Evolutionary conservation across 2,329 filamentous ascomycete genomes (phyloP), one percentile per base, ranked within the genome.

Genomic region (Arthrobotrys musiformis): DNA sequence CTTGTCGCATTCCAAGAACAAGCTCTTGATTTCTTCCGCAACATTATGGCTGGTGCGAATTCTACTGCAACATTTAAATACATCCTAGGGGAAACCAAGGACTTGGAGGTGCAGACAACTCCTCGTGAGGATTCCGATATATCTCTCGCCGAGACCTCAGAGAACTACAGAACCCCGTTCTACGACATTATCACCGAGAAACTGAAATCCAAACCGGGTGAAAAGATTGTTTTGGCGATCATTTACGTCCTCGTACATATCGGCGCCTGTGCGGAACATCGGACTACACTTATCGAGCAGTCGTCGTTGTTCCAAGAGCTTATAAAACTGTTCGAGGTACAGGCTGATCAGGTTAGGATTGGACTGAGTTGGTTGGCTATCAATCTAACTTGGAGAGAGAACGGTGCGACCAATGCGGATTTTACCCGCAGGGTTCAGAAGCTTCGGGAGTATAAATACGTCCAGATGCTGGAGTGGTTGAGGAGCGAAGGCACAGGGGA

Each of bases 181-280:
- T 78, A 75, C 35, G 67, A 61, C 44, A 66, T 67, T 70, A 66
- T 68, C 56, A 69, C 56, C 22, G 78, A 40, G 67, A 78, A 74
- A 48, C 44, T 72, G 46, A 68, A 37, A 40, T 79, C 60, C 46
- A 79, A 80, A 2, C 79, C 79, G 22, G 75, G 79, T 28, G 74
- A 79, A 24, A 91, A 93, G 83, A 91, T 97, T 78, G 87, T 97
- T 62, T 88, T 89, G 80, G 88, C 92, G 1, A 91, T 94, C 9
- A 89, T 93, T 28, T 95, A 90, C 82, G 90, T 97, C 70, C 86
- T 98, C 58, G 91, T 95, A 13, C 93, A 98, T 84, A 89, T 98
- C 80, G 93, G 93, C 17, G 94, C 94, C 8, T 93, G 93, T 79
- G 86, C 90, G 11, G 90, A 93, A 2, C 88, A 89, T 30, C 90